Base-by-base conservation (phyloP, 768 basidiomycete genomes). In the Phlegmacium glaucopus region DNA sequence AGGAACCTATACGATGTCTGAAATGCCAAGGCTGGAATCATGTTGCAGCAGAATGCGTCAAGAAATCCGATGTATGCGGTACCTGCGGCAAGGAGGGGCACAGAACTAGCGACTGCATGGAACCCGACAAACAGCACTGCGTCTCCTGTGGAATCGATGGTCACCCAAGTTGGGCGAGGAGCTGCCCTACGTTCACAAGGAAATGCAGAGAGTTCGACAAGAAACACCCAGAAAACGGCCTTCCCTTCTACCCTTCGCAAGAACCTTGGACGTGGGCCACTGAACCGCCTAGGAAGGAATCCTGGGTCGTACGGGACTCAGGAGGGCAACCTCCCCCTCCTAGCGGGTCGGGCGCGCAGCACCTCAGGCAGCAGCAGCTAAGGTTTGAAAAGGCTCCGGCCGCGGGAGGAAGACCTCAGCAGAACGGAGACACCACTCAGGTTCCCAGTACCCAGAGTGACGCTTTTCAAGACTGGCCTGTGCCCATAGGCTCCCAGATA, bases 11-110 rank as follows among this genome's bases (percentile, higher is more conserved):
- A 0, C 25, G 51, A 16, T 61, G 57, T 44, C 50, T 56, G 30
- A 61, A 61, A 32, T 61, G 60, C 45, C 58, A 61, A 9, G 48
- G 44, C 10, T 59, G 32, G 22, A 46, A 48, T 9, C 60, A 61
- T 39, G n/a, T 55, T 0, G 56, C 56, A 4, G 12, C 10, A 13
- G 51, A 51, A 12, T 62, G 61, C 45, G 40, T 15, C 1, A 7
- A 22, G 6, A 34, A 37, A 1, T 30, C 39, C 3, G 55, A 58
- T 37, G 49, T 34, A 15, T 60, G 59, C 30, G 48, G 51, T 0
- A 37, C 37, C 15, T 61, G 58, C 27, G 48, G 52, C 1, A 13
- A 35, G 9, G 18, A 18, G 11, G 45, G 40, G 26, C 49, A 54
- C 34, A 32, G 47, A 18, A 48, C 55, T 7, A 44, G n/a, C 7